phyloP scores from a whole-genome alignment of 257 asterid genomes.

The Capsicum rhomboideum region DNA sequence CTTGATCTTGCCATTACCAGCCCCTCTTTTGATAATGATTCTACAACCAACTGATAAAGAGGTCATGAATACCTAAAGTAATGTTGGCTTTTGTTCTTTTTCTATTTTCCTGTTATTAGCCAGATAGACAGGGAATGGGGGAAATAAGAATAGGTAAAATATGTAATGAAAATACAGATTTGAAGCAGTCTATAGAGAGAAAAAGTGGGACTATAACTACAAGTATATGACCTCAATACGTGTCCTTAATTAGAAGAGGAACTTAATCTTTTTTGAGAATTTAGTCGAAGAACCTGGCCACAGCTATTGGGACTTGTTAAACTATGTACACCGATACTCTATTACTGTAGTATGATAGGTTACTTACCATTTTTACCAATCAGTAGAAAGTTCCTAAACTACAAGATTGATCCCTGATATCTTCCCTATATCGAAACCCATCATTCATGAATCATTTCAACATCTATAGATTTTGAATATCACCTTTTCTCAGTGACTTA shows the following conservation, averaged over 20 bases:
- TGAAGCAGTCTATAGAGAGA: not conserved
- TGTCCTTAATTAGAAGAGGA: not conserved
- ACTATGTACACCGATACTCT: not conserved
- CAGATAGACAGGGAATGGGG: too few relatives aligned
- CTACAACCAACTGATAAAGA: slow-evolving; percentile 43
- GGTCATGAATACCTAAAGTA: not conserved
- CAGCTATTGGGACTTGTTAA: not conserved
- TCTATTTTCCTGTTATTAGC: not conserved
- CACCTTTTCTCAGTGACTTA: not conserved
- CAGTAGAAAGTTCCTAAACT: not conserved
- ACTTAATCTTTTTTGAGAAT: not conserved
- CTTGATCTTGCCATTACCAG: slow-evolving; percentile 36
- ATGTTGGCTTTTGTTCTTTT: not conserved
- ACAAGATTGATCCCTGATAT: not conserved
- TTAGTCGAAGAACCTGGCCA: not conserved
- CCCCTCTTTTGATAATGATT: slow-evolving; percentile 40
- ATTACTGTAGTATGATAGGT: not conserved
- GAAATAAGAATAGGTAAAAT: not conserved
- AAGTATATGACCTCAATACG: not conserved
- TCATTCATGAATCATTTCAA: not conserved
- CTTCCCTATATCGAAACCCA: not conserved
- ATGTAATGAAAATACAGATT: not conserved
- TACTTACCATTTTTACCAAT: not conserved
- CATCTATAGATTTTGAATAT: not conserved
- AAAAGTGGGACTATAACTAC: not conserved